Evolutionary conservation across 768 basidiomycete genomes (phyloP), one percentile per base, ranked within the genome.

Genomic region (Cyathus striatus): DNA sequence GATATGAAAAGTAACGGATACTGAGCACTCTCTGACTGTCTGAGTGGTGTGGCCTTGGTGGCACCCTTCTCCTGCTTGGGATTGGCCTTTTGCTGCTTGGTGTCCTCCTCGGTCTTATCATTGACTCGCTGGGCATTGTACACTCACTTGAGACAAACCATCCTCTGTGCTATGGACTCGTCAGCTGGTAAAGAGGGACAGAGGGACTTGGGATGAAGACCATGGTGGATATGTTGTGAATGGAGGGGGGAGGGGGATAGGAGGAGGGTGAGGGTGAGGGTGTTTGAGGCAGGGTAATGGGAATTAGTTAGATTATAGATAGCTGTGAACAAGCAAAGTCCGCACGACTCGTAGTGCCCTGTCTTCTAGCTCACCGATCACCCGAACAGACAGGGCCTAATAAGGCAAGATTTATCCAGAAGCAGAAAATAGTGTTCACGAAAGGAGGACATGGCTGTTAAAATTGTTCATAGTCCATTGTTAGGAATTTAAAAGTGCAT

Each of bases 1-100:
- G 40, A 36, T 16, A 38, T 10, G 40, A 41, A 40, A 38, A 26
- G 27, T 40, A 42, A 40, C 41, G 43, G 41, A 18, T 16, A 63
- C 78, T 60, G 47, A 80, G 80, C 81, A 45, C 79, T 81, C 59
- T 81, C 81, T 26, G 79, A 72, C 52, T 82, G 81, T 21, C 83
- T 83, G n/a, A 84, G 62, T 2, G 85, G 50, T 2, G 85, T 58
- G 26, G 84, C 65, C 49, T 78, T 82, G 41, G 82, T 64, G 20
- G 75, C 59, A 49, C 67, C 64, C 42, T 64, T 68, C 37, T 71
- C 63, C 49, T 68, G 73, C 59, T 68, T 77, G 33, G 66, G 60
- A 1, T 54, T 60, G 2, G 51, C 66, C 18, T 62, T 63, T 50
- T 80, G 76, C 37, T 59, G 65, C 47, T 72, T 76, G 44, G 84